These are phyloP conservation scores for Fagus sylvatica DNA, from an alignment of 306 rosid genomes.

Conservation along the genomic window DNA sequence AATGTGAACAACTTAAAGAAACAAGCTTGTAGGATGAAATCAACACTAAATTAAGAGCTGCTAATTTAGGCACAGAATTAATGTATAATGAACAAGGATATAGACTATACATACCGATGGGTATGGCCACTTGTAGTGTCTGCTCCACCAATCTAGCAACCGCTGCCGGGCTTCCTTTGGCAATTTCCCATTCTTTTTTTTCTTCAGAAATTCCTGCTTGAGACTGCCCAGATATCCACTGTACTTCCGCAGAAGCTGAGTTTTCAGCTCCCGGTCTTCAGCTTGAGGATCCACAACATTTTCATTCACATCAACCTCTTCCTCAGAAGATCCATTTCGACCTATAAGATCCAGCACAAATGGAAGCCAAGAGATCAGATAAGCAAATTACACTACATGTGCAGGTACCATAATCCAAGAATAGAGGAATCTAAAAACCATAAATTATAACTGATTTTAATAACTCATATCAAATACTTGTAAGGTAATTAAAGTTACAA, in stretches of 20 bases:
- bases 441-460: not conserved
- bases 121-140: constrained; percentile 51
- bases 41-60: not conserved
- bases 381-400: not conserved
- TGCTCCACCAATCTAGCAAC: constrained; percentile 49
- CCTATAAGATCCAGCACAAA: constrained; percentile 28
- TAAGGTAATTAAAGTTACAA: not conserved
- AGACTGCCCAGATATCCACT: constrained; percentile 48
- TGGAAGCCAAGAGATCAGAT: constrained; percentile 6
- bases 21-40: not conserved
- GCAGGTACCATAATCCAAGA: not conserved
- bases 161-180: constrained; percentile 55
- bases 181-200: constrained; percentile 54
- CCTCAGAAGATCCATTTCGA: constrained; percentile 28
- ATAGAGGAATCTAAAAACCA: not conserved
- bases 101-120: constrained; percentile 27
- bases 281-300: constrained; percentile 38
- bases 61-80: not conserved
- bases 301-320: constrained; percentile 23
- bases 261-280: constrained; percentile 47
- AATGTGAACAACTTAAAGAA: not conserved
- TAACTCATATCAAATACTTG: not conserved
- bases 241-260: constrained; percentile 46
- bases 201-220: constrained; percentile 50
- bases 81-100: not conserved